Evolutionary conservation across 495 filamentous ascomycete species (phyloP).

Genomic region (Friedmanniomyces simplex): DNA sequence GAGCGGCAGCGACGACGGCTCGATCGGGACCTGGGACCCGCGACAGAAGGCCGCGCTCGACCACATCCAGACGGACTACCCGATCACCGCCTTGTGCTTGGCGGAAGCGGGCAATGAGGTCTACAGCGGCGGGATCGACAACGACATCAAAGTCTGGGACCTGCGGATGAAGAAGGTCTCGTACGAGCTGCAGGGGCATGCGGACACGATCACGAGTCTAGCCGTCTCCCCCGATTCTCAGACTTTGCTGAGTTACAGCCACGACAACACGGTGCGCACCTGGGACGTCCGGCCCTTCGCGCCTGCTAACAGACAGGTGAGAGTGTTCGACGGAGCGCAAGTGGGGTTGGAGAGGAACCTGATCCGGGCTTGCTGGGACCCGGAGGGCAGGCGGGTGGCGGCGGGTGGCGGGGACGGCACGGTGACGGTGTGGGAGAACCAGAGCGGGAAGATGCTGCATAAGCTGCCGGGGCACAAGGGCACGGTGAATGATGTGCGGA

Average conservation of each 20-base stretch:
- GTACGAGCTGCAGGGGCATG: slow-evolving; percentile 82
- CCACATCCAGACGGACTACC: slow-evolving; percentile 83
- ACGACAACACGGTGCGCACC: slow-evolving; percentile 84
- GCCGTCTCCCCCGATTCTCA: slow-evolving; percentile 85
- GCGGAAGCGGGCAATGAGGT: slow-evolving; percentile 92
- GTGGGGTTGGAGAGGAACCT: slow-evolving; percentile 86
- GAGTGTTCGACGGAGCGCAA: slow-evolving; percentile 80
- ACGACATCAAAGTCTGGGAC: slow-evolving; percentile 96
- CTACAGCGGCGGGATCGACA: slow-evolving; percentile 91
- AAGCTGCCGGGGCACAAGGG: slow-evolving; percentile 94
- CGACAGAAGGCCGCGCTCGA: slow-evolving; percentile 81
- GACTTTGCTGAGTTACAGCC: slow-evolving; percentile 78
- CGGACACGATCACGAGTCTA: slow-evolving; percentile 84
- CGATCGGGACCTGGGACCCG: slow-evolving; percentile 91
- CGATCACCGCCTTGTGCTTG: slow-evolving; percentile 81
- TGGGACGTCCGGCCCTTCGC: slow-evolving; percentile 98
- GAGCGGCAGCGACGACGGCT: slow-evolving; percentile 85
- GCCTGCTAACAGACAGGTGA: slow-evolving; percentile 69
- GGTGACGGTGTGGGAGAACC: slow-evolving; percentile 79
- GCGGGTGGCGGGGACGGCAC: slow-evolving; percentile 85
- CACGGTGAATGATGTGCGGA: slow-evolving; percentile 87
- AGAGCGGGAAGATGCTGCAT: slow-evolving; percentile 76
- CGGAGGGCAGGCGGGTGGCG: slow-evolving; percentile 73
- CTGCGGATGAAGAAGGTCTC: slow-evolving; percentile 77
- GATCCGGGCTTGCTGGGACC: slow-evolving; percentile 82